Conservation (phyloP, 169 alveolate genomes). For the Eimeria praecox region DNA sequence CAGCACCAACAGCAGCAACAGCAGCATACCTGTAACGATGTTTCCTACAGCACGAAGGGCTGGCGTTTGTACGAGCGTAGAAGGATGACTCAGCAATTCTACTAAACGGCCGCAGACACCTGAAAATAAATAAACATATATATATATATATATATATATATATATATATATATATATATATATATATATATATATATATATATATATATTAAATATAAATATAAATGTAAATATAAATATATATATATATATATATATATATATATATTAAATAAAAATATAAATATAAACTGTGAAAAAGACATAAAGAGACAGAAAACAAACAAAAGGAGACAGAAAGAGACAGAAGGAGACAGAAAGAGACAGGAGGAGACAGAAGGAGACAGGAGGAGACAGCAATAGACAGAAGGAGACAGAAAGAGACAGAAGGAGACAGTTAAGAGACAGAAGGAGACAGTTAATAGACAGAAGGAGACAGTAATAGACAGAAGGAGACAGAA, state of each 20-base stretch:
- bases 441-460: background rate
- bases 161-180: background rate
- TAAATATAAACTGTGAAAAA: background rate
- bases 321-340: background rate
- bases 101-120: slow-evolving; percentile 96
- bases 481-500: background rate
- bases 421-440: background rate
- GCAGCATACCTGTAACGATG: slow-evolving; percentile 83
- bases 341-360: slow-evolving; percentile 13
- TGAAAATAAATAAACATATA: slow-evolving; percentile 87
- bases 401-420: background rate
- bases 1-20: slow-evolving; percentile 71
- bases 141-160: background rate
- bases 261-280: background rate
- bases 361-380: background rate
- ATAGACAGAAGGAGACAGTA: background rate
- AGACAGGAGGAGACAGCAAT: background rate
- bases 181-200: background rate
- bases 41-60: slow-evolving; percentile 98
- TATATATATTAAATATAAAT: background rate
- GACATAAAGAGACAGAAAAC: slow-evolving; percentile 26
- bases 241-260: background rate
- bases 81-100: slow-evolving; percentile 92
- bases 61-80: slow-evolving; percentile 96
- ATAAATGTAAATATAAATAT: background rate